Conservation (phyloP, 768 basidiomycete species). For the Lyophyllum shimeji region DNA sequence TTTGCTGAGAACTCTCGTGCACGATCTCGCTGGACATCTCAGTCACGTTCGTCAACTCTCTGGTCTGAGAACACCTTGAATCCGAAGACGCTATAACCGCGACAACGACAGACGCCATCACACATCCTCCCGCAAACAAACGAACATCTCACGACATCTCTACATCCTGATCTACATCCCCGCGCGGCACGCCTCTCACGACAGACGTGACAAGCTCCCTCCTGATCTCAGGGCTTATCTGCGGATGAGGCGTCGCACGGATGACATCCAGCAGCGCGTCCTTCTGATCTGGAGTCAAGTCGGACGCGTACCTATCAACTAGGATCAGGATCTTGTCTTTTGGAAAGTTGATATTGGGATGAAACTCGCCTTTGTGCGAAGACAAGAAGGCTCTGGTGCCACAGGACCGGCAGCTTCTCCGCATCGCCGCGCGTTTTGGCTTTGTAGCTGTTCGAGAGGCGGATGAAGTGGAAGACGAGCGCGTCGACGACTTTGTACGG, state of each 20-base stretch:
- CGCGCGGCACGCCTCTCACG: slow-evolving; percentile 76
- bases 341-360: neutral
- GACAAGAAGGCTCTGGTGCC: slow-evolving; percentile 96
- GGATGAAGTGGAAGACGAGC: slow-evolving; percentile 97
- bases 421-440: slow-evolving; percentile 66
- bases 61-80: no score
- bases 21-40: no score
- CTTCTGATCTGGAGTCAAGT: slow-evolving; percentile 96
- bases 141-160: slow-evolving; percentile 65
- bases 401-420: slow-evolving; percentile 90
- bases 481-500: slow-evolving; percentile 98
- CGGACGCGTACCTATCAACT: slow-evolving; percentile 78
- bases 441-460: slow-evolving; percentile 89
- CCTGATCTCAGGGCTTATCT: slow-evolving; percentile 88
- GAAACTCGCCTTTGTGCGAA: slow-evolving; percentile 81
- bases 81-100: neutral
- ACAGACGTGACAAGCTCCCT: slow-evolving; percentile 88
- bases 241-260: slow-evolving; percentile 79
- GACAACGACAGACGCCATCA: neutral
- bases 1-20: no score
- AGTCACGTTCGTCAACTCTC: no score
- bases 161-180: slow-evolving; percentile 63
- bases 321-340: neutral
- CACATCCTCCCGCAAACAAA: neutral
- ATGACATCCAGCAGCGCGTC: slow-evolving; percentile 95